Percentiles rank a stretch among this genome's conserved stretches.
These are phyloP conservation scores for Pseudocercospora pini-densiflorae DNA, from an alignment of 2,329 filamentous ascomycete genomes.

Conservation along the genomic window DNA sequence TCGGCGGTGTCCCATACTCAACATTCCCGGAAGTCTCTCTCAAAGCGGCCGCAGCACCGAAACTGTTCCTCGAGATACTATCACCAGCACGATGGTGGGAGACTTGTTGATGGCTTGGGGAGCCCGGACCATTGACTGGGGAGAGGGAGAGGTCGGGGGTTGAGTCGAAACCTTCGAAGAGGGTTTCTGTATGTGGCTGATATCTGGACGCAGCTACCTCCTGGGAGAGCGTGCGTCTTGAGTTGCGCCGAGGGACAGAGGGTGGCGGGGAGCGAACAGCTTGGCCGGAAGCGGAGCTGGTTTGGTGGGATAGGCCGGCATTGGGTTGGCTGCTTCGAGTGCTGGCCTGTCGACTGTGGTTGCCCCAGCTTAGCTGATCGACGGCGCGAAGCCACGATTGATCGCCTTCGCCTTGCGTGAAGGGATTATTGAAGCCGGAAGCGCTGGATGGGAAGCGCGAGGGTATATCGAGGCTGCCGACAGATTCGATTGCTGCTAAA, in stretches of 20 bases:
- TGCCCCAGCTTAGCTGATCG: slow-evolving; percentile 35
- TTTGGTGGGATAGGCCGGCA: slow-evolving; percentile 3
- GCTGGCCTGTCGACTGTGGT: slow-evolving; percentile 19
- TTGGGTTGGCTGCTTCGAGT: slow-evolving; percentile 2
- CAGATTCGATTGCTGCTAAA: slow-evolving; percentile 36
- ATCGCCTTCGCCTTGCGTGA: slow-evolving; percentile 9
- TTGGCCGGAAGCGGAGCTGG: not conserved
- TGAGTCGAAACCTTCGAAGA: slow-evolving; percentile 37
- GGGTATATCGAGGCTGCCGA: slow-evolving; percentile 37
- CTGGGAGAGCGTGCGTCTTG: slow-evolving; percentile 31
- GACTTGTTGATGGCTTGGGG: slow-evolving; percentile 20
- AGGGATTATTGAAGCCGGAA: slow-evolving; percentile 16
- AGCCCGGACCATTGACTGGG: slow-evolving; percentile 1
- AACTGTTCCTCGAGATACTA: slow-evolving; percentile 37
- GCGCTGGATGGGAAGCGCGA: slow-evolving; percentile 37
- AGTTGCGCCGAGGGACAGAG: slow-evolving; percentile 32
- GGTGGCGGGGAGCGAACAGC: slow-evolving; percentile 22
- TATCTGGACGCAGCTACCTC: slow-evolving; percentile 21
- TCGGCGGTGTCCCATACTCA: slow-evolving; percentile 23
- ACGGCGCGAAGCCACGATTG: slow-evolving; percentile 37
- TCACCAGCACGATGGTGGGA: slow-evolving; percentile 36
- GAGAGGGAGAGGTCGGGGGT: slow-evolving; percentile 5
- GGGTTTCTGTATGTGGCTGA: slow-evolving; percentile 14
- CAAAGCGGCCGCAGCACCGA: slow-evolving; percentile 36
- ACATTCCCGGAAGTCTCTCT: slow-evolving; percentile 23